Conservation (phyloP, 2,329 filamentous ascomycete species). For the Fusarium zealandicum region DNA sequence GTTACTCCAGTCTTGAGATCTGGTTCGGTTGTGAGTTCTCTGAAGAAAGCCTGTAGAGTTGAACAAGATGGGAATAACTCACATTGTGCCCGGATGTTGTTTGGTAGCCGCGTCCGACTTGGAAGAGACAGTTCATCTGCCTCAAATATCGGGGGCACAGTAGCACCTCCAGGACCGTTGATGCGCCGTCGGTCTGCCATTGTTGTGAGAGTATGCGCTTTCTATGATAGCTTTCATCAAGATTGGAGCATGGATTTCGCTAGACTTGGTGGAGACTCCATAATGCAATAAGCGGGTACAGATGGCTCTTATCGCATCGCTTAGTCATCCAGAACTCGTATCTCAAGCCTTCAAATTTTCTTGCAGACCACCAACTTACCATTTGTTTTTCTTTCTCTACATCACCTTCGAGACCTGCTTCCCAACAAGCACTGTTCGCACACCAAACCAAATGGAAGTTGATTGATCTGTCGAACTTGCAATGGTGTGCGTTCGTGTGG, state of each 20-base stretch:
- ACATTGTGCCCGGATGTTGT: conserved; percentile 88
- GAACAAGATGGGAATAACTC: conserved; percentile 46
- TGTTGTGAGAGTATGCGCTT: conserved; percentile 8
- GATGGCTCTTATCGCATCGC: neutral
- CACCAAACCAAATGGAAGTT: neutral
- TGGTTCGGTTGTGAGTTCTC: conserved; percentile 47
- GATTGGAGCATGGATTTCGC: conserved; percentile 31
- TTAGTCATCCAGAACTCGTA: conserved; percentile 36
- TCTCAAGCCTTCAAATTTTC: conserved; percentile 34
- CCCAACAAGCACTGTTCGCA: neutral
- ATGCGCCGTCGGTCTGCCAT: conserved; percentile 90
- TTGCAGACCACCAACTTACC: conserved; percentile 1
- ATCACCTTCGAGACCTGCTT: conserved; percentile 14
- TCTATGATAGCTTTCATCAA: conserved; percentile 3
- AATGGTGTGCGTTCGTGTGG: neutral
- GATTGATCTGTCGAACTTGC: neutral
- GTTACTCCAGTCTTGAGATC: conserved; percentile 91
- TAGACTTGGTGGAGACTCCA: conserved; percentile 6
- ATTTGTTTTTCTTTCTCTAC: conserved; percentile 24
- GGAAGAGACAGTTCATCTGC: conserved; percentile 52
- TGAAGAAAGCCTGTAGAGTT: conserved; percentile 4
- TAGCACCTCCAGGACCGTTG: conserved; percentile 84
- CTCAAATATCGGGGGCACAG: conserved; percentile 75
- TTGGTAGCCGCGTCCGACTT: conserved; percentile 65
- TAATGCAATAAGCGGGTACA: conserved; percentile 26